Percentiles rank a stretch among this genome's conserved stretches.
These are phyloP conservation scores for Seiridium unicorne DNA, from an alignment of 2,329 filamentous ascomycete species.

Conservation along the genomic window DNA sequence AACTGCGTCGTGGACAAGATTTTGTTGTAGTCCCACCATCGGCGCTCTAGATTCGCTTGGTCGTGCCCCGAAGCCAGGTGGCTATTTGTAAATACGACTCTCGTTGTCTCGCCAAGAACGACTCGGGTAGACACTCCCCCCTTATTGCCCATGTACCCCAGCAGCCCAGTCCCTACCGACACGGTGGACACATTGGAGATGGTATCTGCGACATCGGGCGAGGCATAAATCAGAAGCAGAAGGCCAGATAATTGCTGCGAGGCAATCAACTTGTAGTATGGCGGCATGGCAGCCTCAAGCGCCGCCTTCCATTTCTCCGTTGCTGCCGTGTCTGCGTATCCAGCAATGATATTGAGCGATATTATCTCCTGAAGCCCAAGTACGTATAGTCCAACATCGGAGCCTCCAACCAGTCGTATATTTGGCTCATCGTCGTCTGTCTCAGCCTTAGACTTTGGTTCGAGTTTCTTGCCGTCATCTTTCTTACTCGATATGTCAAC, in stretches of 20 bases:
- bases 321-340: constrained; percentile 72
- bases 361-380: constrained; percentile 91
- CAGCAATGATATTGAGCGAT: constrained; percentile 75
- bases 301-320: constrained; percentile 79
- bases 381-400: constrained; percentile 84
- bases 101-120: constrained; percentile 84
- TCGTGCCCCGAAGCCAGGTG: constrained; percentile 89
- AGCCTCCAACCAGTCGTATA: constrained; percentile 51
- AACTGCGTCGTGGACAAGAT: constrained; percentile 77
- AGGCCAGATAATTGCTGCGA: constrained; percentile 86
- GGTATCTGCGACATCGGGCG: constrained; percentile 69
- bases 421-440: constrained; percentile 39
- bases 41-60: constrained; percentile 71
- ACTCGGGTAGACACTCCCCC: constrained; percentile 81
- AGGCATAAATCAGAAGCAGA: constrained; percentile 81
- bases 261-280: constrained; percentile 72
- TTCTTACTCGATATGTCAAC: constrained; percentile 11
- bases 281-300: constrained; percentile 70
- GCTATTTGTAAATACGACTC: constrained; percentile 85
- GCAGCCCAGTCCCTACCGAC: constrained; percentile 81
- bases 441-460: constrained; percentile 33
- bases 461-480: constrained; percentile 15
- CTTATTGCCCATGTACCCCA: constrained; percentile 96
- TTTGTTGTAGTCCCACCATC: constrained; percentile 87
- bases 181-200: constrained; percentile 81